phyloP scores from a whole-genome alignment of 257 asterid species.

The Solanum acaule region DNA sequence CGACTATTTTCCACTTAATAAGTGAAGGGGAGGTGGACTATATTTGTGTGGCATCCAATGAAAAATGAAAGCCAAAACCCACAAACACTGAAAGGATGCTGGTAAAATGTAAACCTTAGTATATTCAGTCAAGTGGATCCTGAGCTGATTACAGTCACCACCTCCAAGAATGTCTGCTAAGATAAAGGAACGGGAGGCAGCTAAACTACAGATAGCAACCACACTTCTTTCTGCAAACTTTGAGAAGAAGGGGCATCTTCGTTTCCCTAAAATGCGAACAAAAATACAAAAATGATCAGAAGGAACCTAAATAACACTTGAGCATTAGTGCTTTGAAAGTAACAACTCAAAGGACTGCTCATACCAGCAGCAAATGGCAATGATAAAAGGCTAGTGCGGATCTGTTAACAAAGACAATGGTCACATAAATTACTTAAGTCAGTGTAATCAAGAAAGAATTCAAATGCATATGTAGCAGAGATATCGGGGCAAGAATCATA shows the following conservation, averaged over 20 bases:
- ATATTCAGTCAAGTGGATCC: conserved; percentile 57
- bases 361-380: conserved; percentile 72
- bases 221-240: conserved; percentile 45
- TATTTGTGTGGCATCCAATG: background rate
- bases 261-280: conserved; percentile 38
- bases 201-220: conserved; percentile 28
- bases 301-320: background rate
- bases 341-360: conserved; percentile 6
- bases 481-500: background rate
- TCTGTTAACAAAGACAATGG: conserved; percentile 36
- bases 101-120: conserved; percentile 40
- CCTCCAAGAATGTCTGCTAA: conserved; percentile 19
- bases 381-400: conserved; percentile 55
- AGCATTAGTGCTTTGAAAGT: background rate
- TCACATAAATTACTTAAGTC: background rate
- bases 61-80: background rate
- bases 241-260: conserved; percentile 48
- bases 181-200: conserved; percentile 17
- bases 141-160: conserved; percentile 28
- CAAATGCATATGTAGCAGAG: background rate
- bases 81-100: background rate
- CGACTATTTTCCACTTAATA: too few relatives aligned
- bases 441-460: background rate
- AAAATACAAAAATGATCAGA: background rate
- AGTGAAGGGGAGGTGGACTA: background rate